Evolutionary conservation across 345 rosid genomes (phyloP).

Genomic region (thale cress (Arabidopsis thaliana)): TAIR10.1 NC_003070.9:17948001-17948500

Average conservation of each 20-base stretch:
- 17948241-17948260: constrained; percentile 44
- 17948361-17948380: constrained; percentile 61
- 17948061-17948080: constrained; percentile 76
- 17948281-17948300: constrained; percentile 28
- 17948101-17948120: constrained; percentile 65
- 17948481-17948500: constrained; percentile 17
- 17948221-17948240: constrained; percentile 38
- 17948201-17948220: constrained; percentile 19
- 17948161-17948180: constrained; percentile 45
- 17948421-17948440: constrained; percentile 43
- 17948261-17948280: constrained; percentile 34
- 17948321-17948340: constrained; percentile 46
- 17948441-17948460: constrained; percentile 43
- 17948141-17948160: constrained; percentile 47
- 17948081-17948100: constrained; percentile 77
- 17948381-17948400: constrained; percentile 62
- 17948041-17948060: constrained; percentile 89
- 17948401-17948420: constrained; percentile 51
- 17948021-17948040: constrained; percentile 86
- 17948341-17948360: constrained; percentile 48
- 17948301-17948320: constrained; percentile 31
- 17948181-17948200: constrained; percentile 43
- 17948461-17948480: constrained; percentile 32
- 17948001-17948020: constrained; percentile 81
- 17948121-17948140: constrained; percentile 49